Evolutionary conservation across 1,284 basidiomycete genomes (phyloP), one percentile per base, ranked within the genome.

Genomic region (Cutaneotrichosporon sp.): DNA sequence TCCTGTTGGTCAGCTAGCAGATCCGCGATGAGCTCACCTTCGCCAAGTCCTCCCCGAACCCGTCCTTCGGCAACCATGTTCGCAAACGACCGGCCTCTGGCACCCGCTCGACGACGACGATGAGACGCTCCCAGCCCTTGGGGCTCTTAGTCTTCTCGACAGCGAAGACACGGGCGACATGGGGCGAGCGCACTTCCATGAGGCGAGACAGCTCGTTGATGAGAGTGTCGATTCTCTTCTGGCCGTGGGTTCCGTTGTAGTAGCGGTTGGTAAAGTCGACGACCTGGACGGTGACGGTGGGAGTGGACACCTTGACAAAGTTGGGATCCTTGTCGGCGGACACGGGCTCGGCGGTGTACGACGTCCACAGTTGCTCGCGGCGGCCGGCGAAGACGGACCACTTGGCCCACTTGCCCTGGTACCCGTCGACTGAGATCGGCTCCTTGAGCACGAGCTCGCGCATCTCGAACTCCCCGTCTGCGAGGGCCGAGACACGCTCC

Each of bases 261-360:
- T 76, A 78, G 5, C 68, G 62, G 2, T 63, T 64, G 0, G 74
- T 68, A 53, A 81, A 81, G 58, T 81, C 80, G 65, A 81, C 64
- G 42, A 80, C 69, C 25, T 76, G 71, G 2, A 79, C 72, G 7
- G 67, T 62, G n/a, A 75, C 57, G 1, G 64, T 67, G 1, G 76
- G 76, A 10, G 69, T 63, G 13, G 65, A 58, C 84, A 77, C 81
- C 69, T 86, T 86, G 14, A 81, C 79, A 20, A 81, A 72, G 11
- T 71, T 67, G 66, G 85, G 85, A 10, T 82, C 80, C 68, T 87
- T 84, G 20, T 54, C 56, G 9, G 50, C 29, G 5, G 47, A 50
- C 8, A 56, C 60, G 0, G 76, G 77, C 59, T 80, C 76, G 11
- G 75, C 79, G 24, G 69, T 69, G 54, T 79, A 81, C 7, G 64